Conservation (phyloP, 2,329 filamentous ascomycete genomes). For the Leptographium galeiforme region DNA sequence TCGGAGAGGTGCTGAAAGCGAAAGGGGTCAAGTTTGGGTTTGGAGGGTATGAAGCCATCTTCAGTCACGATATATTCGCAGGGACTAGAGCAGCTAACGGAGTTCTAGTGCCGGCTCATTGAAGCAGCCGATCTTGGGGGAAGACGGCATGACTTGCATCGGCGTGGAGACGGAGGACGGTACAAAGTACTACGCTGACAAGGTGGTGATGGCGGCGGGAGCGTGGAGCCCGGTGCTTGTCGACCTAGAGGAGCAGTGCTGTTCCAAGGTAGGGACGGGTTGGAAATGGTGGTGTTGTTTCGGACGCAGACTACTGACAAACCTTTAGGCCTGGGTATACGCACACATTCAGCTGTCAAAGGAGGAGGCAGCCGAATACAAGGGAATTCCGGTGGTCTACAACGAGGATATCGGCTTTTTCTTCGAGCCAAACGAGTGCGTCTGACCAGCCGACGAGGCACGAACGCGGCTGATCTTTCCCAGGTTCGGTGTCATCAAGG, state of each 20-base stretch:
- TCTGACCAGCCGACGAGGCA: neutral
- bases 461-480: neutral
- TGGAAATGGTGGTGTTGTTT: no score
- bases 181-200: constrained; percentile 4
- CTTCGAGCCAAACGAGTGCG: constrained; percentile 29
- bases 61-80: no score
- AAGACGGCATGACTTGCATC: neutral
- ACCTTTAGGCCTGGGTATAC: constrained; percentile 26
- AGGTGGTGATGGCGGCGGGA: constrained; percentile 21
- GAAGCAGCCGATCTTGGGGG: neutral
- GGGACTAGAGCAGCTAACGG: no score
- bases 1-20: constrained; percentile 22
- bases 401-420: constrained; percentile 34
- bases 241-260: constrained; percentile 23
- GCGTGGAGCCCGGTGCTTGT: constrained; percentile 23
- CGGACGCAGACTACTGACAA: neutral
- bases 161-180: constrained; percentile 5
- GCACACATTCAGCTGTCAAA: constrained; percentile 29
- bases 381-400: constrained; percentile 28
- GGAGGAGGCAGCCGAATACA: constrained; percentile 26
- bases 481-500: constrained; percentile 20
- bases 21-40: constrained; percentile 2
- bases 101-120: constrained; percentile 1
- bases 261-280: constrained; percentile 16
- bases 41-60: neutral